Conservation (phyloP, 208 protist genomes). For the Crithidia fasciculata region DNA sequence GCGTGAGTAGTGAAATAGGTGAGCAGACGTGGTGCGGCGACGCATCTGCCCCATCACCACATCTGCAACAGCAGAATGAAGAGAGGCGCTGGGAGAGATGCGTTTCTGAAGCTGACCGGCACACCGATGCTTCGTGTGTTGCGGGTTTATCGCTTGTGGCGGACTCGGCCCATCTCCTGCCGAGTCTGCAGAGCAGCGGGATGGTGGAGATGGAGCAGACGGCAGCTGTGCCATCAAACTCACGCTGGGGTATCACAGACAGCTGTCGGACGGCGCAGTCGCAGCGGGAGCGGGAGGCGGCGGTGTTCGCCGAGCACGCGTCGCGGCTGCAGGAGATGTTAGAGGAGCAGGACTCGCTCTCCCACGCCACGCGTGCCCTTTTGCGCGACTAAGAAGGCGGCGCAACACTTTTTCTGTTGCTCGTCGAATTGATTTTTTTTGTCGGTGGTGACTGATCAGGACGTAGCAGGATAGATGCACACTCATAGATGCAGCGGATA, state of each 20-base stretch:
- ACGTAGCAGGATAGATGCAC: neutral
- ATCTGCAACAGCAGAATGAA: too few relatives aligned
- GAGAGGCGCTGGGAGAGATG: too few relatives aligned
- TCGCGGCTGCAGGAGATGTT: slow-evolving; percentile 42
- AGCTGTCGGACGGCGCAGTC: neutral
- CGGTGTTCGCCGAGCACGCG: slow-evolving; percentile 21
- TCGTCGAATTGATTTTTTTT: slow-evolving; percentile 1
- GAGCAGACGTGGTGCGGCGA: too few relatives aligned
- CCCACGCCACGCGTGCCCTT: slow-evolving; percentile 42
- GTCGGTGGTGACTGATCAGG: neutral
- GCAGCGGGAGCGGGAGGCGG: slow-evolving; percentile 20
- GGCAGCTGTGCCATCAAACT: too few relatives aligned
- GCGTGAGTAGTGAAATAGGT: too few relatives aligned
- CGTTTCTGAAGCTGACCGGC: too few relatives aligned
- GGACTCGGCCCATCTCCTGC: too few relatives aligned
- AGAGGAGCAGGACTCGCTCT: slow-evolving; percentile 38
- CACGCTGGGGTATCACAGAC: slow-evolving; percentile 15
- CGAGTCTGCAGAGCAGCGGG: neutral
- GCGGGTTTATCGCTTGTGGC: too few relatives aligned
- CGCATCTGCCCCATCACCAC: too few relatives aligned
- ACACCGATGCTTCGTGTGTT: too few relatives aligned
- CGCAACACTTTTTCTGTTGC: neutral
- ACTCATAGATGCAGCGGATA: neutral
- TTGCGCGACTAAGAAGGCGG: slow-evolving; percentile 12
- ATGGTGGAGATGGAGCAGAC: neutral